These are phyloP conservation scores for Pyrenula massariospora DNA, from an alignment of 495 filamentous ascomycete species.

Conservation along the genomic window DNA sequence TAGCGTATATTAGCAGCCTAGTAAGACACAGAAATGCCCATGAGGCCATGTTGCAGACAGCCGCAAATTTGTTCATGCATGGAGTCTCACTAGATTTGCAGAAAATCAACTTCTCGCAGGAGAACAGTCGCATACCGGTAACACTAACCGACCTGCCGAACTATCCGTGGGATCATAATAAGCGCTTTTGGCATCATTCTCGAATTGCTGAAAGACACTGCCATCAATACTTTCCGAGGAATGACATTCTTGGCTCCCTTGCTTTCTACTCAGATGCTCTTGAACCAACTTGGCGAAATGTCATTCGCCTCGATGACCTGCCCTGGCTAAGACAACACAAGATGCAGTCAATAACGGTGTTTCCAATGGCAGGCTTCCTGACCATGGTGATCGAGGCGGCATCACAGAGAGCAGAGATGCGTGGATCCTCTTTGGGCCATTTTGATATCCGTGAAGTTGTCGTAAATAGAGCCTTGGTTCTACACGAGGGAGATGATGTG, in stretches of 20 bases:
- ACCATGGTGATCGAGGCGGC: slow-evolving; percentile 48
- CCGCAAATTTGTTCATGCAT: too few relatives aligned
- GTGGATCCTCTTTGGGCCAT: too few relatives aligned
- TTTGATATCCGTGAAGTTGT: too few relatives aligned
- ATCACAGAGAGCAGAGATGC: slow-evolving; percentile 34
- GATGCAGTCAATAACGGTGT: slow-evolving; percentile 26
- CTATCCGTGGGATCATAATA: slow-evolving; percentile 20
- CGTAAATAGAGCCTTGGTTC: too few relatives aligned
- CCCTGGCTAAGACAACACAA: slow-evolving; percentile 14
- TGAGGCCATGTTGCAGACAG: too few relatives aligned
- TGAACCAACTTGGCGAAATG: slow-evolving; percentile 14
- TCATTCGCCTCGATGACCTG: slow-evolving; percentile 6
- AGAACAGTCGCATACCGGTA: neutral
- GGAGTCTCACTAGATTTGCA: too few relatives aligned
- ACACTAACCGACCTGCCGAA: neutral
- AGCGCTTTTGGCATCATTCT: slow-evolving; percentile 36
- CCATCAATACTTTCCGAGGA: slow-evolving; percentile 2
- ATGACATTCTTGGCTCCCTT: slow-evolving; percentile 22
- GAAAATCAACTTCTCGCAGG: too few relatives aligned
- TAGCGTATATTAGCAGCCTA: too few relatives aligned
- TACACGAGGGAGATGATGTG: slow-evolving; percentile 16
- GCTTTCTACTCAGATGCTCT: slow-evolving; percentile 6
- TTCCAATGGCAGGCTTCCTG: slow-evolving; percentile 47
- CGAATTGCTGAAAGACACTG: slow-evolving; percentile 16
- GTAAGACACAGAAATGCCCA: too few relatives aligned